Conservation (phyloP, 139 green algal species). For the Haematococcus lacustris region DNA sequence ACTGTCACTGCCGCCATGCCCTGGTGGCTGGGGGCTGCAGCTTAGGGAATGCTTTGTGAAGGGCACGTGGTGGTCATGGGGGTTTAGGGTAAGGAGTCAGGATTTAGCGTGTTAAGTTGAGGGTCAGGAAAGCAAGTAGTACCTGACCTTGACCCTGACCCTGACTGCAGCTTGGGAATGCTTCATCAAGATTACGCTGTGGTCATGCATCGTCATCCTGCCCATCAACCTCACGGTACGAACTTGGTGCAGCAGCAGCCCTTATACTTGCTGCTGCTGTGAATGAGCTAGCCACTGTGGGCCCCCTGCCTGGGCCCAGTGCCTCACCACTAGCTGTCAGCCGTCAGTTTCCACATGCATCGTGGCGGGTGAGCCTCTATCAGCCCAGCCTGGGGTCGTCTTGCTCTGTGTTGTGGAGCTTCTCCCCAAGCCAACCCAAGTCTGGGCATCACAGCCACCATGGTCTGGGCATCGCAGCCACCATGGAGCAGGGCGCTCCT, state of each 20-base stretch:
- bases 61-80: no score
- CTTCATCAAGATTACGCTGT: conserved; percentile 12
- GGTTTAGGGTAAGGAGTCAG: no score
- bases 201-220: conserved; percentile 25
- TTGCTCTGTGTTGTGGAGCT: conserved; percentile 3
- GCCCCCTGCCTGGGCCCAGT: not conserved
- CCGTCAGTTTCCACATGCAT: not conserved
- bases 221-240: conserved; percentile 20
- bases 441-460: no score
- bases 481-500: no score
- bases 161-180: conserved; percentile 5
- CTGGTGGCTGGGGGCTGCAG: no score
- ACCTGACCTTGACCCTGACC: no score
- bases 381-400: not conserved
- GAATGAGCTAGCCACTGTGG: not conserved
- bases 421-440: no score
- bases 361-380: not conserved
- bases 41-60: no score
- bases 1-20: no score
- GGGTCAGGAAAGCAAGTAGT: no score
- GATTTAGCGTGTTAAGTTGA: no score
- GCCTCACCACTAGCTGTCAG: not conserved
- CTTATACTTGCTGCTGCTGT: not conserved
- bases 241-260: not conserved
- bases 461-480: no score